These are phyloP conservation scores for Amanita phalloides DNA, from an alignment of 768 basidiomycete species.

Conservation along the genomic window DNA sequence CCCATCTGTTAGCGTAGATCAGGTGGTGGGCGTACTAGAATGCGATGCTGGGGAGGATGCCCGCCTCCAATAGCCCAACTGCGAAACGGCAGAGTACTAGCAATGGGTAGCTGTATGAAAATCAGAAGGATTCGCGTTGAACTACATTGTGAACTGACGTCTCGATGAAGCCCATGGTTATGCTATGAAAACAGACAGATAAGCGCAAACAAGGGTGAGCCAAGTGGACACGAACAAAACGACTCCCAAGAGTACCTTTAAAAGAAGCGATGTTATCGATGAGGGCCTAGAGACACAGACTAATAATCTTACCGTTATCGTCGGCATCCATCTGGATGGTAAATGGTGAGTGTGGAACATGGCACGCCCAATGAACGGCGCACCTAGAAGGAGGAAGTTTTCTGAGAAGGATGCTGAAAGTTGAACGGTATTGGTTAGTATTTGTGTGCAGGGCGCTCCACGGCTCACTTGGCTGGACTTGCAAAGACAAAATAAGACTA, in stretches of 20 bases:
- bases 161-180: not conserved
- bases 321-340: not conserved
- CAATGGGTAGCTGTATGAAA: not conserved
- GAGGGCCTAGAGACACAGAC: no score
- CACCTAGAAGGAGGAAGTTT: not conserved
- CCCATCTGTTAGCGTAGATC: not conserved
- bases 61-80: slow-evolving; percentile 52
- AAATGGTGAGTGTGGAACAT: no score
- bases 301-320: not conserved
- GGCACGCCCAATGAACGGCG: not conserved
- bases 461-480: not conserved
- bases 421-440: not conserved
- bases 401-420: not conserved
- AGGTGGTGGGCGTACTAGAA: slow-evolving; percentile 43
- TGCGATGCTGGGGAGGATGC: slow-evolving; percentile 62
- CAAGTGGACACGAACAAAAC: not conserved
- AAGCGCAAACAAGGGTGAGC: not conserved
- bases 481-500: not conserved
- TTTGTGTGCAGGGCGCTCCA: not conserved
- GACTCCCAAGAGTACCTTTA: not conserved
- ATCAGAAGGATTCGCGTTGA: no score
- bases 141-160: not conserved
- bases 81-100: not conserved
- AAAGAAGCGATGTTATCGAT: not conserved
- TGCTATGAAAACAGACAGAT: not conserved